These are phyloP conservation scores for Emiliania huxleyi DNA, from an alignment of 78 protist species.

Conservation along the genomic window DNA sequence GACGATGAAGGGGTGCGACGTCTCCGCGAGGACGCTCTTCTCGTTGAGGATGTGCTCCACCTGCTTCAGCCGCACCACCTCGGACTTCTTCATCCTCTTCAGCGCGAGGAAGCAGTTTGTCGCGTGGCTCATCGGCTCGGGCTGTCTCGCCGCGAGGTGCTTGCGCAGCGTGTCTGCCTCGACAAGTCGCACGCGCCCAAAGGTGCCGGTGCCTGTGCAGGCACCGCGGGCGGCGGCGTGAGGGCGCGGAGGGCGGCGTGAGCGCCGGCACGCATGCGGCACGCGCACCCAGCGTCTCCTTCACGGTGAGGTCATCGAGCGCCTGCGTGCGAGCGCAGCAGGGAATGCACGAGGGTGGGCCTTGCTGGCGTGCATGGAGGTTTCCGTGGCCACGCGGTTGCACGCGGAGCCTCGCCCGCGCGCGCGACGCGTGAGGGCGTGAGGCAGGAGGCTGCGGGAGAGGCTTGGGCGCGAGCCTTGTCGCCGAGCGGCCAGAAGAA, in stretches of 20 bases:
- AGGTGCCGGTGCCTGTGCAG: slow-evolving; percentile 70
- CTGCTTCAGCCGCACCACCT: slow-evolving; percentile 48
- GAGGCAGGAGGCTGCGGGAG: no score
- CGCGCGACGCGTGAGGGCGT: no score
- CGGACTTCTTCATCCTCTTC: slow-evolving; percentile 47
- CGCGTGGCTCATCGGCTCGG: not conserved
- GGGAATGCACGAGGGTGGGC: no score
- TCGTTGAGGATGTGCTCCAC: slow-evolving; percentile 54
- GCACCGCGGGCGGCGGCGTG: no score
- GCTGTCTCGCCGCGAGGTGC: not conserved
- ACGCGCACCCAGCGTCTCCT: not conserved
- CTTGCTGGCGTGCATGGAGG: no score
- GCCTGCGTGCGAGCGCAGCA: no score
- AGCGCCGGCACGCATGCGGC: not conserved
- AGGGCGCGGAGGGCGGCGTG: not conserved
- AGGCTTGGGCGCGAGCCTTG: no score
- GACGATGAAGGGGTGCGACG: slow-evolving; percentile 57
- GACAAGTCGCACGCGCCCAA: slow-evolving; percentile 44
- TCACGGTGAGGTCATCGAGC: not conserved
- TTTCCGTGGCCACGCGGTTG: no score
- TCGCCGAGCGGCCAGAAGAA: not conserved
- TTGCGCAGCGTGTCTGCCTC: not conserved
- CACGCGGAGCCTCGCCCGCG: no score
- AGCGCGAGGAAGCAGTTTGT: slow-evolving; percentile 39
- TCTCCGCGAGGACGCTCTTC: not conserved